These are phyloP conservation scores for Apiospora malaysiana DNA, from an alignment of 2,329 filamentous ascomycete genomes.

Conservation along the genomic window DNA sequence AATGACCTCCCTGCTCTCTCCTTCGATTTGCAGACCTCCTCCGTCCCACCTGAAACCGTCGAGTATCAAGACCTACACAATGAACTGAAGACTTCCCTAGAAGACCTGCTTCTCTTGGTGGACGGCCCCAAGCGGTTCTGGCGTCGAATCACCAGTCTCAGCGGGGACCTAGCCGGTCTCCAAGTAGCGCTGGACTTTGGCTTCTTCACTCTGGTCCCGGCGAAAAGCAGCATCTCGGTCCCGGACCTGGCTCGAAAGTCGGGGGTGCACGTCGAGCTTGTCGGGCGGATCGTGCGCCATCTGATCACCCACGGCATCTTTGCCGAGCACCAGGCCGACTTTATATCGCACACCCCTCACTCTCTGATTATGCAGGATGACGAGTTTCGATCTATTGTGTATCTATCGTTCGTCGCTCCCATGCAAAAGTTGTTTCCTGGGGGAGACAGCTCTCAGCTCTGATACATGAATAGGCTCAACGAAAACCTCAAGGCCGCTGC, in stretches of 20 bases:
- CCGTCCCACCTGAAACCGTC: not conserved
- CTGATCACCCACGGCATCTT: constrained; percentile 35
- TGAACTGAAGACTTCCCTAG: constrained; percentile 22
- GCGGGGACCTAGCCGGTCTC: constrained; percentile 22
- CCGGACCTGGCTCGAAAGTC: constrained; percentile 30
- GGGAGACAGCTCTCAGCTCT: too few species aligned
- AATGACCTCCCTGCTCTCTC: constrained; percentile 17
- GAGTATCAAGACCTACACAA: constrained; percentile 20
- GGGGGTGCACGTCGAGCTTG: constrained; percentile 32
- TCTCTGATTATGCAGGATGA: constrained; percentile 26
- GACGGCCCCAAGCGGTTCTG: not conserved
- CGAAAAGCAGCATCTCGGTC: constrained; percentile 28
- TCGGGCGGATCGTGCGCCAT: constrained; percentile 31
- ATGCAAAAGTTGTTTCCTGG: not conserved
- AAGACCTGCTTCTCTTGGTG: constrained; percentile 27
- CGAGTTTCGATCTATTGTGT: constrained; percentile 28
- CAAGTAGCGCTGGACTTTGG: constrained; percentile 32
- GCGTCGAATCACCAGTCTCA: not conserved
- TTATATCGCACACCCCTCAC: constrained; percentile 29
- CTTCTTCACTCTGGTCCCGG: constrained; percentile 35
- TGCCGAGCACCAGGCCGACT: constrained; percentile 28
- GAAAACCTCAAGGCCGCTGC: constrained; percentile 37
- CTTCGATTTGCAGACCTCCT: not conserved
- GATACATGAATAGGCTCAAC: constrained; percentile 27
- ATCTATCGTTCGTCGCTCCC: constrained; percentile 26